Base-by-base conservation (phyloP, 1,284 basidiomycete genomes). In the Chondrostereum purpureum region DNA sequence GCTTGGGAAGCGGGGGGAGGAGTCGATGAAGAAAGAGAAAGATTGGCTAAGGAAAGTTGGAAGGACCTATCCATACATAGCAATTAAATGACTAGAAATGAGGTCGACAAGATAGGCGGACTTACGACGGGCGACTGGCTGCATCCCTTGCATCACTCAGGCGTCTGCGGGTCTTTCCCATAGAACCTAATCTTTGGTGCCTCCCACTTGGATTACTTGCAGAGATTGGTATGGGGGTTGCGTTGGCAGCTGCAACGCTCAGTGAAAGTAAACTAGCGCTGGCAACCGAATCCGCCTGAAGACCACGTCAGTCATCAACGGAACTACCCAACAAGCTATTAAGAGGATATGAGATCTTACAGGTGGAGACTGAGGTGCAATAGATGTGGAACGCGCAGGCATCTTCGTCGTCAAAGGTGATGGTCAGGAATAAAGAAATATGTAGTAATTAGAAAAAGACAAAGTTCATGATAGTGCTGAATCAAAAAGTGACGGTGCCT, bases 71-170 rank as follows among this genome's bases (percentile, higher is more conserved):
- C n/a, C n/a, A 8, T 31, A 8, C 27, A n/a, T 8, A 31, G n/a
- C 8, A 31, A n/a, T 31, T 31, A 8, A 31, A 31, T 8, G 8
- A 31, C 8, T 31, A n/a, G 27, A 8, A 31, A 31, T n/a, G 27
- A 31, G 8, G 27, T 31, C 27, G n/a, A 31, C 8, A n/a, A 31
- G 27, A 8, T 31, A 8, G 27, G 27, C 27, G 27, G 27, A 31
- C 27, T 31, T 31, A 31, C 27, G 27, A 31, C 27, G 36, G 36
- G 8, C 36, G 10, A 16, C n/a, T 38, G n/a, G 36, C 36, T 19
- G 36, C 36, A 16, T 38, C 36, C 36, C 36, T 8, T 10, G 36
- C 36, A 16, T 38, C 36, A 16, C 36, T 38, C 36, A 38, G 17
- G 10, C 36, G 36, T 38, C 36, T 38, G 10, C 36, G 12, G 36